These are phyloP conservation scores for Agaricus subrufescens DNA, from an alignment of 768 basidiomycete genomes.

Conservation along the genomic window DNA sequence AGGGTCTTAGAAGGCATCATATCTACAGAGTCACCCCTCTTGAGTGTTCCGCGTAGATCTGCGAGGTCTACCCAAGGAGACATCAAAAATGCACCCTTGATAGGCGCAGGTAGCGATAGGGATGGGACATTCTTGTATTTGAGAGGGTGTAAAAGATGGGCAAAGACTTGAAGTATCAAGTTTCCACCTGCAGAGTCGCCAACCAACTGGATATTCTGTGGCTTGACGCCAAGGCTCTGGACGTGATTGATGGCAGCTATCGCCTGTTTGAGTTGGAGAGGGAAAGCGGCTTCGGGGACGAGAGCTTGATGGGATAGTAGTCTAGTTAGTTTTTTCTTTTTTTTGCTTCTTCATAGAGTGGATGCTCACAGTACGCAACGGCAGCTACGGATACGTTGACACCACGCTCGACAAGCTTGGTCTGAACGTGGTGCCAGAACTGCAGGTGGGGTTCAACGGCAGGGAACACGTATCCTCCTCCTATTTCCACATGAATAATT, in stretches of 20 bases:
- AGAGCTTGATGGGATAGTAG: slow-evolving; percentile 16
- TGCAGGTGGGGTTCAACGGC: slow-evolving; percentile 6
- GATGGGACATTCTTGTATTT: slow-evolving; percentile 13
- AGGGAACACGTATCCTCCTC: slow-evolving; percentile 15
- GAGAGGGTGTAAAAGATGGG: slow-evolving; percentile 28
- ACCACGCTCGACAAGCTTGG: slow-evolving; percentile 11
- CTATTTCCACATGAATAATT: not conserved
- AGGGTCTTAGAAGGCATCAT: slow-evolving; percentile 15
- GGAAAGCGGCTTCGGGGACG: slow-evolving; percentile 21
- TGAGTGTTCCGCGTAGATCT: slow-evolving; percentile 17
- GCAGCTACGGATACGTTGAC: slow-evolving; percentile 13
- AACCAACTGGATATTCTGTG: slow-evolving; percentile 27
- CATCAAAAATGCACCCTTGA: slow-evolving; percentile 24
- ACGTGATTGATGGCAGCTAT: slow-evolving; percentile 24
- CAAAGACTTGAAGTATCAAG: slow-evolving; percentile 24
- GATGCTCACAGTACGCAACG: slow-evolving; percentile 15
- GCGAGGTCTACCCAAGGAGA: slow-evolving; percentile 29
- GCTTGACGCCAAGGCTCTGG: slow-evolving; percentile 22
- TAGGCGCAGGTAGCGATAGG: slow-evolving; percentile 15
- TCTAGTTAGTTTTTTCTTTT: not conserved
- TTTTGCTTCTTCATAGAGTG: not conserved
- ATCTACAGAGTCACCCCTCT: slow-evolving; percentile 20
- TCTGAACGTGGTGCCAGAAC: slow-evolving; percentile 8
- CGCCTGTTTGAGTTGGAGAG: slow-evolving; percentile 25
- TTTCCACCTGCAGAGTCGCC: slow-evolving; percentile 35